Base-by-base conservation (phyloP, 2,329 filamentous ascomycete genomes). In the Ilyonectria mors-panacis region DNA sequence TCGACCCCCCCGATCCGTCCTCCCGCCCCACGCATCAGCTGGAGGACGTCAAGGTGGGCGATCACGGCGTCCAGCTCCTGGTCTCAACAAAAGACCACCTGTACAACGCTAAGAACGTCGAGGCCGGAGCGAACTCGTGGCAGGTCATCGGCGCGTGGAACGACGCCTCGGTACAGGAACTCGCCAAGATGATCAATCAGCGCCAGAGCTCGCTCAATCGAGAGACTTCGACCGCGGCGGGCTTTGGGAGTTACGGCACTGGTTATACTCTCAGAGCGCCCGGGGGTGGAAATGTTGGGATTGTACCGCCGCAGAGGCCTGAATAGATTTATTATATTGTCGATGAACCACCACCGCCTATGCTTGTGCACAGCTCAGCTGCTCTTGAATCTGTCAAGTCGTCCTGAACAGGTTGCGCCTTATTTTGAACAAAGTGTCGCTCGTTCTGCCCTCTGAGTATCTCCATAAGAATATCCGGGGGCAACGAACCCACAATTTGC, bases 41-140 rank as follows among this genome's bases (percentile, higher is more conserved):
- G 9, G 39, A 39, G 7, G 39, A 48, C n/a, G 47, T 72, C 3
- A 57, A 66, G 42, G 70, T 65, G 7, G 70, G 70, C 21, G 70
- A 72, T 6, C 44, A 53, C 15, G 39, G 71, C 28, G 63, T 73
- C 7, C 72, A 74, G 48, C 61, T 74, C 2, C 44, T 74, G 26
- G 35, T 74, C 1, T 74, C 72, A 12, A 73, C 69, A 7, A 72
- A 70, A 26, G 71, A 73, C 37, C 67, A 73, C 19, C 50, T 73
- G 10, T 74, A 74, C 30, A 15, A 73, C 23, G 69, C 70, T 6
- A 60, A 65, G 48, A 53, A 48, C 1, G 53, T 74, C 21, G 63
- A 57, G 13, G 28, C 66, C 21, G 71, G 69, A 9, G 9, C 19
- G 39, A 48, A 62, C 26, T 54, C 71, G 2, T 72, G 69, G 65